A percentile compares a stretch with the other conserved stretches of the same genome.
phyloP scores from a whole-genome alignment of 2,329 filamentous ascomycete genomes.

The Acrodontium crateriforme region DNA sequence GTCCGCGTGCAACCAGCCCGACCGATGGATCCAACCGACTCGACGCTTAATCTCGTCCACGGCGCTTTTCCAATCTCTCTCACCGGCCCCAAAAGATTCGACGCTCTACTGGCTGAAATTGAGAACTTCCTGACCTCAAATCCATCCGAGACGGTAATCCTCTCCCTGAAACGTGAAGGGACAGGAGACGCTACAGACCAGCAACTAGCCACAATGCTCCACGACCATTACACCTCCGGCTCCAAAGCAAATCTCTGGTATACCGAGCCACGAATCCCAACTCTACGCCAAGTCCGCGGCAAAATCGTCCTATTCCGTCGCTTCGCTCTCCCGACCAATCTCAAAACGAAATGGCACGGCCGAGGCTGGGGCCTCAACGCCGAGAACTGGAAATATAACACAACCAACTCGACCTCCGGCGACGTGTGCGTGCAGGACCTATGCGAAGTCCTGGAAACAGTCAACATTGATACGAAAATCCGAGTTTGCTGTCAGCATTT shows the following conservation, averaged over 20 bases:
- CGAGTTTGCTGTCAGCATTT: conserved; percentile 60
- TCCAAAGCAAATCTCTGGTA: conserved; percentile 54
- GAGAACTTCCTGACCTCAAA: conserved; percentile 58
- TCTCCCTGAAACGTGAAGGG: conserved; percentile 86
- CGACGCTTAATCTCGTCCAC: conserved; percentile 70
- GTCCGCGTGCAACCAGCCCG: conserved; percentile 60
- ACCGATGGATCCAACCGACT: conserved; percentile 38
- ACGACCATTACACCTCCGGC: conserved; percentile 51
- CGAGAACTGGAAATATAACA: conserved; percentile 74
- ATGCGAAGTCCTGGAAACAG: conserved; percentile 67
- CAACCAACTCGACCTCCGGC: conserved; percentile 59
- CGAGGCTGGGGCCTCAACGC: conserved; percentile 46
- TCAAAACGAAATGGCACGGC: conserved; percentile 39
- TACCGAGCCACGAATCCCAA: conserved; percentile 62
- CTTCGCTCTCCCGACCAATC: conserved; percentile 46
- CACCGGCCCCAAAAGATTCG: conserved; percentile 66
- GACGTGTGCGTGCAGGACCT: conserved; percentile 84
- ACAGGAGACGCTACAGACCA: conserved; percentile 65
- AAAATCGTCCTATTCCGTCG: conserved; percentile 75
- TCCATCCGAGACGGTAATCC: conserved; percentile 67
- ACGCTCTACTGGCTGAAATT: conserved; percentile 56
- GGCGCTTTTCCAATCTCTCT: conserved; percentile 78
- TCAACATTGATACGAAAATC: conserved; percentile 72
- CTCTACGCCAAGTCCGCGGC: conserved; percentile 63
- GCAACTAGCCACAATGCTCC: conserved; percentile 61